A percentile compares a stretch with the other conserved stretches of the same genome.
These are phyloP conservation scores for Cryptomeria japonica DNA, from an alignment of 75 land plant species.

Conservation along the genomic window DNA sequence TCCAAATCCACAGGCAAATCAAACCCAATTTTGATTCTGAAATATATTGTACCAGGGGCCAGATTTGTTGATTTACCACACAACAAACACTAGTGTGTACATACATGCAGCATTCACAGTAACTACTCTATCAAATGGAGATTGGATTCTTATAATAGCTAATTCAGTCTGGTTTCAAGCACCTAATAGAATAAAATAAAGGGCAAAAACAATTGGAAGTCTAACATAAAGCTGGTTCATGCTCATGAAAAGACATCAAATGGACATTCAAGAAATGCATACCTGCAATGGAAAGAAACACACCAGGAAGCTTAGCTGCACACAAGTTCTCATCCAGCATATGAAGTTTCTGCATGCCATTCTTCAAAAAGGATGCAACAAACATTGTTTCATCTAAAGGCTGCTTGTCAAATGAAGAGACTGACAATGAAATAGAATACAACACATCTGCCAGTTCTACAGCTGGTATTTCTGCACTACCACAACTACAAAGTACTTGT, in stretches of 20 bases:
- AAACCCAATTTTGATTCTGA: too few species aligned
- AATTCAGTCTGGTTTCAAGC: neutral
- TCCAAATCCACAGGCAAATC: too few species aligned
- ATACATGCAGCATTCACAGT: neutral
- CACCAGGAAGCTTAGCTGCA: slow-evolving; percentile 60
- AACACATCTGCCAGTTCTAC: slow-evolving; percentile 54
- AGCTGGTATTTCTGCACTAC: slow-evolving; percentile 41
- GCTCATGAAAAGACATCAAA: neutral
- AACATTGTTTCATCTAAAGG: slow-evolving; percentile 69
- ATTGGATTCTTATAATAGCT: neutral
- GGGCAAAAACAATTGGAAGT: neutral
- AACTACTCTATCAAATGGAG: neutral
- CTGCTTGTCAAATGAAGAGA: slow-evolving; percentile 39
- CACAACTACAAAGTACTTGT: slow-evolving; percentile 42
- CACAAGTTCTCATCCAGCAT: slow-evolving; percentile 52
- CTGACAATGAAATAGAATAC: slow-evolving; percentile 47
- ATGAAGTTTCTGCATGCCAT: slow-evolving; percentile 62
- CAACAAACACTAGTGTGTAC: neutral
- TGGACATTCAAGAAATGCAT: slow-evolving; percentile 8
- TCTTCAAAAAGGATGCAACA: slow-evolving; percentile 60
- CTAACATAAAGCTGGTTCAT: neutral
- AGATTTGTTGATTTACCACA: neutral
- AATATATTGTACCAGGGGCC: neutral
- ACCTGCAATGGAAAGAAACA: slow-evolving; percentile 78
- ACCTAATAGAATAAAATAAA: neutral